Conservation (phyloP, 2,329 filamentous ascomycete species). For the Dendryphion nanum region DNA sequence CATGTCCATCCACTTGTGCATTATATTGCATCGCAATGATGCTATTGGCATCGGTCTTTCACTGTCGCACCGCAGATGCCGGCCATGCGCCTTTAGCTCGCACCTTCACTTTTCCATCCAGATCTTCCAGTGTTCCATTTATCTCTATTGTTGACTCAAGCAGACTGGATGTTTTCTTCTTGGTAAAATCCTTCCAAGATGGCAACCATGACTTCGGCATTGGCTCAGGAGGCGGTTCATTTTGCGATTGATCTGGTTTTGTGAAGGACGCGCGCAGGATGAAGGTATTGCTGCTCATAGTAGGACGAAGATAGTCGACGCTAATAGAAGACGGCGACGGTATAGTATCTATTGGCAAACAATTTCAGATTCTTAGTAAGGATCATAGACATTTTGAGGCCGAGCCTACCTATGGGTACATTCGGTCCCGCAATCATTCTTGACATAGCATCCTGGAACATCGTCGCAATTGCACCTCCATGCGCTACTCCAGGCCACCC, state of each 20-base stretch:
- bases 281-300: slow-evolving; percentile 62
- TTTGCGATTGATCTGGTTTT: slow-evolving; percentile 22
- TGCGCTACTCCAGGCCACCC: slow-evolving; percentile 74
- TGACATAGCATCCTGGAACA: slow-evolving; percentile 69
- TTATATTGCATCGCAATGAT: too few relatives aligned
- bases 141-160: slow-evolving; percentile 45
- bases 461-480: slow-evolving; percentile 66
- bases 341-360: slow-evolving; percentile 23
- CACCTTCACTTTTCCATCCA: slow-evolving; percentile 58
- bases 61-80: slow-evolving; percentile 1
- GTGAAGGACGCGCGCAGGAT: slow-evolving; percentile 53
- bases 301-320: slow-evolving; percentile 63
- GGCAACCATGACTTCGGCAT: slow-evolving; percentile 32
- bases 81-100: slow-evolving; percentile 48
- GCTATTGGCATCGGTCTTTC: too few relatives aligned
- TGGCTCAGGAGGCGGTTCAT: slow-evolving; percentile 21
- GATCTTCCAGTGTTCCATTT: slow-evolving; percentile 53
- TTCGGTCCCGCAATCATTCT: slow-evolving; percentile 59
- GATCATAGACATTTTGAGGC: slow-evolving; percentile 1
- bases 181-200: slow-evolving; percentile 39
- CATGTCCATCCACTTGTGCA: too few relatives aligned
- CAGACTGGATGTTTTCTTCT: slow-evolving; percentile 40
- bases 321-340: slow-evolving; percentile 39
- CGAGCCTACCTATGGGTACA: slow-evolving; percentile 22
- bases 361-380: slow-evolving; percentile 5